These are phyloP conservation scores for Penicillium silybi DNA, from an alignment of 495 filamentous ascomycete species.

Conservation along the genomic window DNA sequence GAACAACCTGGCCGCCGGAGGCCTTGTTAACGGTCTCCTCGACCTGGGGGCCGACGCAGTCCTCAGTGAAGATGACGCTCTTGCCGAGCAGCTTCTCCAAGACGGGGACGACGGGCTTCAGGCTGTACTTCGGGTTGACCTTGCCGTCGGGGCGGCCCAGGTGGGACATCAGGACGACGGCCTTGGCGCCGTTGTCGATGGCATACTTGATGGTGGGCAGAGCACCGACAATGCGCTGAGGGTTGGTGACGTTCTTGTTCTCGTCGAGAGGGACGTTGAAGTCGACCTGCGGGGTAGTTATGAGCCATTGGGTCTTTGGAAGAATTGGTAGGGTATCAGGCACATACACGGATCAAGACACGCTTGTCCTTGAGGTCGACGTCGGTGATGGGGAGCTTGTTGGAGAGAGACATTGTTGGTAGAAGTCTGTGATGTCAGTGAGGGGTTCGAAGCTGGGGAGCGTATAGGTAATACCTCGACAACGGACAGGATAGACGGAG, in stretches of 20 bases:
- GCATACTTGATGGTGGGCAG: slow-evolving; percentile 98
- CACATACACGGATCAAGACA: slow-evolving; percentile 88
- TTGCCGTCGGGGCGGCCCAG: slow-evolving; percentile 93
- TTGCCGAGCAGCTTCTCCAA: slow-evolving; percentile 84
- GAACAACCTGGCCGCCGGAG: slow-evolving; percentile 75
- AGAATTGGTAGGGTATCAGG: neutral
- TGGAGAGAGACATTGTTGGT: slow-evolving; percentile 88
- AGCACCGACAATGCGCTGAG: slow-evolving; percentile 95
- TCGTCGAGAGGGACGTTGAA: slow-evolving; percentile 98
- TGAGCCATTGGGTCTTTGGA: slow-evolving; percentile 9
- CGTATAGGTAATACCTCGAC: slow-evolving; percentile 8
- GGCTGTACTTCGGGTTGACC: slow-evolving; percentile 83
- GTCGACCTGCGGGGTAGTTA: slow-evolving; percentile 67
- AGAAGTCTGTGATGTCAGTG: slow-evolving; percentile 14
- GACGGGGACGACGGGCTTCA: slow-evolving; percentile 88
- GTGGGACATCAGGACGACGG: slow-evolving; percentile 97
- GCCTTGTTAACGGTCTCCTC: slow-evolving; percentile 88
- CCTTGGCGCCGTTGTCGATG: slow-evolving; percentile 87
- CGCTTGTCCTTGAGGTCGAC: slow-evolving; percentile 97
- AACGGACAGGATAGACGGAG: slow-evolving; percentile 8
- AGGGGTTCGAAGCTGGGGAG: neutral
- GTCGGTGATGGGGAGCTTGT: slow-evolving; percentile 94
- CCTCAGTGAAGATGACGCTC: slow-evolving; percentile 79
- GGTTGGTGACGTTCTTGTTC: slow-evolving; percentile 92
- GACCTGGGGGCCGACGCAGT: slow-evolving; percentile 84